phyloP scores from a whole-genome alignment of 768 basidiomycete genomes.

The Xanthoconium purpureum region DNA sequence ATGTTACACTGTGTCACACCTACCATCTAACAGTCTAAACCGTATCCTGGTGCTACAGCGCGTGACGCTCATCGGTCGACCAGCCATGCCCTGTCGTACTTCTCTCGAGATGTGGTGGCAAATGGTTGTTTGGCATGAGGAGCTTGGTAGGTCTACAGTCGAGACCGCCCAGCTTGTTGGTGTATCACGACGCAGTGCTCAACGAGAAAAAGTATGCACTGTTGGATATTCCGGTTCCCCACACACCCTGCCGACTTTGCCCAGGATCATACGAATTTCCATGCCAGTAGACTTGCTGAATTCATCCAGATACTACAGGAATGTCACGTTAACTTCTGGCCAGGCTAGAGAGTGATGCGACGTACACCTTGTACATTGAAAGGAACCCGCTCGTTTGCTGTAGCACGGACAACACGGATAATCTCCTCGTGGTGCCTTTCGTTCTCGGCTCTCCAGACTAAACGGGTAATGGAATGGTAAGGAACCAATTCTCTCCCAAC shows the following conservation, averaged over 20 bases:
- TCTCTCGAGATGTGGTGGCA: no score
- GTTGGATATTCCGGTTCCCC: slow-evolving; percentile 70
- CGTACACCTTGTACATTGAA: slow-evolving; percentile 76
- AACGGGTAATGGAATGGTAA: background rate
- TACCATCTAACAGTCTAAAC: no score
- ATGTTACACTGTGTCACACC: no score
- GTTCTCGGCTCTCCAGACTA: slow-evolving; percentile 55
- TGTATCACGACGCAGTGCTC: background rate
- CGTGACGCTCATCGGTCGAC: no score
- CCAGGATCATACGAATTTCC: slow-evolving; percentile 75
- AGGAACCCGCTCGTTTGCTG: slow-evolving; percentile 69
- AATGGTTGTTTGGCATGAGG: no score
- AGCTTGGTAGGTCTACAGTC: no score
- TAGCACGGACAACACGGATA: slow-evolving; percentile 59
- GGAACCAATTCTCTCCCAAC: no score
- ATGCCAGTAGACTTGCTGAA: slow-evolving; percentile 63
- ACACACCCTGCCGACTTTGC: slow-evolving; percentile 73
- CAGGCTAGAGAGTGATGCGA: slow-evolving; percentile 4
- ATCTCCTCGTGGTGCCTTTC: slow-evolving; percentile 57
- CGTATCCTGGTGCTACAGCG: no score
- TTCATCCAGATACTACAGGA: slow-evolving; percentile 69
- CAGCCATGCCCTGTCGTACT: no score
- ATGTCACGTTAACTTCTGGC: background rate
- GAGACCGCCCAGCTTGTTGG: no score
- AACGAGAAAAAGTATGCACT: slow-evolving; percentile 43